A percentile compares a stretch with the other conserved stretches of the same genome.
phyloP scores from a whole-genome alignment of 345 rosid genomes.

The Lepidium africanum region DNA sequence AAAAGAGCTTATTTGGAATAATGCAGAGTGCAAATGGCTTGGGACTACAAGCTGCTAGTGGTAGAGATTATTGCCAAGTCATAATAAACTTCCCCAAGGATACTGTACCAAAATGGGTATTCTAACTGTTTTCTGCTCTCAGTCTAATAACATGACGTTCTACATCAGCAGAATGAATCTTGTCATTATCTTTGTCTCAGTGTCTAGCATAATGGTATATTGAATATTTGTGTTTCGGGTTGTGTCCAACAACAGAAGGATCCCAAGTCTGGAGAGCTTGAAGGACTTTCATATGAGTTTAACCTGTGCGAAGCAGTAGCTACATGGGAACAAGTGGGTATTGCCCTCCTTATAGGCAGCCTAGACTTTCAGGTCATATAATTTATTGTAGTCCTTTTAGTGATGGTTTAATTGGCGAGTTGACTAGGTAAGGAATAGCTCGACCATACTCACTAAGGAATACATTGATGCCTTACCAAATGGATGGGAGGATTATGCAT shows the following conservation, averaged over 20 bases:
- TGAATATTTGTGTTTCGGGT: neutral
- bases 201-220: neutral
- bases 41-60: constrained; percentile 60
- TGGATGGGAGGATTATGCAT: constrained; percentile 97
- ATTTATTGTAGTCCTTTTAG: constrained; percentile 16
- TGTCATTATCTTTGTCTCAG: neutral
- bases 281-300: constrained; percentile 73
- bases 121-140: neutral
- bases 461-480: constrained; percentile 84
- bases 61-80: constrained; percentile 59
- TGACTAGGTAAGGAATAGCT: constrained; percentile 82
- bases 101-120: constrained; percentile 88
- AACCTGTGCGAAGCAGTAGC: constrained; percentile 90
- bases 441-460: constrained; percentile 87
- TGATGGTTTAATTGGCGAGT: constrained; percentile 43
- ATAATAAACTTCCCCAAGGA: constrained; percentile 58
- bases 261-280: constrained; percentile 81
- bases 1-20: neutral
- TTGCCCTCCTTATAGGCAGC: constrained; percentile 5
- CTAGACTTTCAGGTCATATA: neutral
- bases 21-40: constrained; percentile 86
- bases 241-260: constrained; percentile 47
- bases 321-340: constrained; percentile 65
- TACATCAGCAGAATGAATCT: neutral
- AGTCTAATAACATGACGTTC: neutral